Conservation (phyloP, 1,284 basidiomycete genomes). For the Termitomyces sp. region DNA sequence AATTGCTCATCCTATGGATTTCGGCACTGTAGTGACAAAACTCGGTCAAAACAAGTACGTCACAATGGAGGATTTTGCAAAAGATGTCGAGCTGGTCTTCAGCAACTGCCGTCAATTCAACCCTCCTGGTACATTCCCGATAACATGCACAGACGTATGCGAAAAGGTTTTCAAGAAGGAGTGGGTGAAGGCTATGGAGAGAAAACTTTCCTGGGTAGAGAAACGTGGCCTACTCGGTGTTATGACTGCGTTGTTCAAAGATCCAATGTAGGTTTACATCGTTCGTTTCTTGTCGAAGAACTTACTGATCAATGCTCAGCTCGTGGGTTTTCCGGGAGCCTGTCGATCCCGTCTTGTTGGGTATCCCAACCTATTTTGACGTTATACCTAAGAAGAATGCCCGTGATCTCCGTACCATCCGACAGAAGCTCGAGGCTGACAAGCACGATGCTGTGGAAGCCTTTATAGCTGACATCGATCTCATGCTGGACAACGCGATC, state of each 20-base stretch:
- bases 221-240: conserved; percentile 76
- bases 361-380: conserved; percentile 81
- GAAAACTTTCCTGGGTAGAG: conserved; percentile 74
- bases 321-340: conserved; percentile 80
- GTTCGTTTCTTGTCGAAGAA: background rate
- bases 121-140: conserved; percentile 73
- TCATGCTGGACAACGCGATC: conserved; percentile 85
- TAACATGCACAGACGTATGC: conserved; percentile 65
- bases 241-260: conserved; percentile 68
- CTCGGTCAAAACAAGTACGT: conserved; percentile 64
- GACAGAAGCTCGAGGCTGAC: conserved; percentile 76
- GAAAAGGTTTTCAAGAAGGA: conserved; percentile 81
- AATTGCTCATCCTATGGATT: conserved; percentile 93
- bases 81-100: conserved; percentile 83
- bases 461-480: conserved; percentile 77
- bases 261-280: conserved; percentile 52
- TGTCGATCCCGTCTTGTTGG: conserved; percentile 74
- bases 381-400: conserved; percentile 82
- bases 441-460: conserved; percentile 75
- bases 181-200: conserved; percentile 78
- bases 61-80: conserved; percentile 78
- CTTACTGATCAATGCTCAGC: conserved; percentile 29
- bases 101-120: conserved; percentile 90
- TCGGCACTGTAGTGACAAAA: conserved; percentile 79
- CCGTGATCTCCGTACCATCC: conserved; percentile 83